Conservation (phyloP, 2,329 filamentous ascomycete genomes). For the Phialophora chinensis region DNA sequence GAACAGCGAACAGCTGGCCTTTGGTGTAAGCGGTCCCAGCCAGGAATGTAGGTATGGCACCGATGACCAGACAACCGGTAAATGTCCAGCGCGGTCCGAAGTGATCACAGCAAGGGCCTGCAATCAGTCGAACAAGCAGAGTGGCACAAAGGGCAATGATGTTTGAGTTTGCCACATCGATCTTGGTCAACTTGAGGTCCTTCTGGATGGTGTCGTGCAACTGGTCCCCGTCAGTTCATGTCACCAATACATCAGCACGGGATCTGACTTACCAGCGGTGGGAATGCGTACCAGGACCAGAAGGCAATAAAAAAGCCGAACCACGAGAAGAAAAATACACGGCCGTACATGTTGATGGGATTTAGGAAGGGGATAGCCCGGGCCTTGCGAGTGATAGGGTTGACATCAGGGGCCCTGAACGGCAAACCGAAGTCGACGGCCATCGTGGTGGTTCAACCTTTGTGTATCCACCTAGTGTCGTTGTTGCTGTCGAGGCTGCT, state of each 20-base stretch:
- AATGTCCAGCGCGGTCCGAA: constrained; percentile 84
- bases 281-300: constrained; percentile 90
- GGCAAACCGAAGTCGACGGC: constrained; percentile 22
- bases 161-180: constrained; percentile 85
- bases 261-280: constrained; percentile 69
- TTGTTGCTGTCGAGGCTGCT: background rate
- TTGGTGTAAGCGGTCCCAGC: constrained; percentile 76
- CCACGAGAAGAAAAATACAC: constrained; percentile 90
- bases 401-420: constrained; percentile 68
- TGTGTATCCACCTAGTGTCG: background rate
- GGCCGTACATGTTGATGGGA: constrained; percentile 76
- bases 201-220: constrained; percentile 77
- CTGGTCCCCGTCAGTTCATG: constrained; percentile 46
- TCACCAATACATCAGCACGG: constrained; percentile 15
- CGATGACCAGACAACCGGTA: constrained; percentile 74
- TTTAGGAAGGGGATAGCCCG: constrained; percentile 80
- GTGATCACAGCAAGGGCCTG: constrained; percentile 83
- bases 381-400: constrained; percentile 84
- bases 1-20: constrained; percentile 54
- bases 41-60: constrained; percentile 80
- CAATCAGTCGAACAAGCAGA: constrained; percentile 75
- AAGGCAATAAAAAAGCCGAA: constrained; percentile 86
- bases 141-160: constrained; percentile 79
- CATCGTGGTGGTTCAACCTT: constrained; percentile 19
- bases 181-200: constrained; percentile 73